Percentiles rank a stretch among this genome's conserved stretches.
Conservation (phyloP, 176 grass and related monocot species). For the Oryza rufipogon region DNA sequence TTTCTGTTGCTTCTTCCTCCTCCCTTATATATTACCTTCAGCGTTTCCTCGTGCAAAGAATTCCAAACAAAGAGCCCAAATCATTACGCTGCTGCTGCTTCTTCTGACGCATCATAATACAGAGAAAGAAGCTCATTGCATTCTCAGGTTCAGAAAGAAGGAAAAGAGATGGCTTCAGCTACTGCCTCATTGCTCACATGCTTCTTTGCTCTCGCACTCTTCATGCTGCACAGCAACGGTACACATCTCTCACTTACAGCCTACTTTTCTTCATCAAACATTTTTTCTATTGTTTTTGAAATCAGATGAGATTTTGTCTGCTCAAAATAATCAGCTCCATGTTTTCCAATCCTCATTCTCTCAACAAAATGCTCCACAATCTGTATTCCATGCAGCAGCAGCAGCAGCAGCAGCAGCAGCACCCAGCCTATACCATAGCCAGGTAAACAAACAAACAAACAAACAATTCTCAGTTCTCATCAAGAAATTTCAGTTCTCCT, state of each 20-base stretch:
- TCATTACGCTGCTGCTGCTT: background rate
- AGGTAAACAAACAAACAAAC: background rate
- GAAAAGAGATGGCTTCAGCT: slow-evolving; percentile 20
- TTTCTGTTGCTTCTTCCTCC: slow-evolving; percentile 29
- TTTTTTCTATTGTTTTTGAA: too few relatives aligned
- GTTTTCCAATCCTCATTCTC: background rate
- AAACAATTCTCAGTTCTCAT: background rate
- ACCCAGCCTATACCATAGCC: background rate
- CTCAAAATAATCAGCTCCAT: too few relatives aligned
- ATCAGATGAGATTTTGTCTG: too few relatives aligned
- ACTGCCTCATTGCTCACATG: background rate
- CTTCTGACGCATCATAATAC: background rate
- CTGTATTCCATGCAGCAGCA: background rate
- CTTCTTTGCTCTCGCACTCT: slow-evolving; percentile 13
- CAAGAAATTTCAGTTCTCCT: background rate
- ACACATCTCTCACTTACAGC: background rate
- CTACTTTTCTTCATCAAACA: background rate
- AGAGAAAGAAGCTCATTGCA: background rate
- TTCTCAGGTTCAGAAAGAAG: background rate
- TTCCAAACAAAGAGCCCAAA: background rate
- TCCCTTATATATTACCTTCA: background rate
- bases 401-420: background rate
- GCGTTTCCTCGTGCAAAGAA: background rate
- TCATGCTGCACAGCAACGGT: background rate
- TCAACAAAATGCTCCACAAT: background rate